Percentiles rank a stretch among this genome's conserved stretches.
Evolutionary conservation across 306 rosid genomes (phyloP).

Genomic region (Inga leiocalycina): DNA sequence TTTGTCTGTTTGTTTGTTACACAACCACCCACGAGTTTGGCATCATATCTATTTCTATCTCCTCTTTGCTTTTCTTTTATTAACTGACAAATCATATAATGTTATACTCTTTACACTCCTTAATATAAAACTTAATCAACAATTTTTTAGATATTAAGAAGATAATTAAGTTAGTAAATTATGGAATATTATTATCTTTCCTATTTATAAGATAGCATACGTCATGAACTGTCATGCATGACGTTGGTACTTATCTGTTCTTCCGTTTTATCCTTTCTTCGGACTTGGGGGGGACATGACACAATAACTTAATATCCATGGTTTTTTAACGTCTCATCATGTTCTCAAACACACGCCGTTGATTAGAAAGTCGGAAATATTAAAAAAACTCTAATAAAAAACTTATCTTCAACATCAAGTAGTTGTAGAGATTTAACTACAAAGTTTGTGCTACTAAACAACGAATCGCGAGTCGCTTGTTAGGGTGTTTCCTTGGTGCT

Average conservation of each 20-base stretch:
- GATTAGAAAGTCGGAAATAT: not conserved
- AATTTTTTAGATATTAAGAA: too few species aligned
- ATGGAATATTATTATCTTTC: too few species aligned
- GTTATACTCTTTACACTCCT: too few species aligned
- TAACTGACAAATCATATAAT: too few species aligned
- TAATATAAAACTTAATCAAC: too few species aligned
- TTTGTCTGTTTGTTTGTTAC: not conserved
- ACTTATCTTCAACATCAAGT: not conserved
- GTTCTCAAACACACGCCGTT: not conserved
- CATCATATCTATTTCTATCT: not conserved
- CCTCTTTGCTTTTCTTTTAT: not conserved
- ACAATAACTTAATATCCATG: not conserved
- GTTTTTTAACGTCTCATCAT: not conserved
- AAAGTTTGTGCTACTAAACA: not conserved
- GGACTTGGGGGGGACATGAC: too few species aligned
- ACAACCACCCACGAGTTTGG: not conserved
- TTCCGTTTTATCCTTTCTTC: not conserved
- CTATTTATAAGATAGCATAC: not conserved
- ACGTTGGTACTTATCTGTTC: not conserved
- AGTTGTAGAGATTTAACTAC: not conserved
- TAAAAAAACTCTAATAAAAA: not conserved
- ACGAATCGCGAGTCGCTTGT: not conserved
- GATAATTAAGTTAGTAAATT: too few species aligned
- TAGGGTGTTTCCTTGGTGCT: not conserved
- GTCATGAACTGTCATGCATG: not conserved